These are phyloP conservation scores for Apiospora pterosperma DNA, from an alignment of 2,329 filamentous ascomycete genomes.

Conservation along the genomic window DNA sequence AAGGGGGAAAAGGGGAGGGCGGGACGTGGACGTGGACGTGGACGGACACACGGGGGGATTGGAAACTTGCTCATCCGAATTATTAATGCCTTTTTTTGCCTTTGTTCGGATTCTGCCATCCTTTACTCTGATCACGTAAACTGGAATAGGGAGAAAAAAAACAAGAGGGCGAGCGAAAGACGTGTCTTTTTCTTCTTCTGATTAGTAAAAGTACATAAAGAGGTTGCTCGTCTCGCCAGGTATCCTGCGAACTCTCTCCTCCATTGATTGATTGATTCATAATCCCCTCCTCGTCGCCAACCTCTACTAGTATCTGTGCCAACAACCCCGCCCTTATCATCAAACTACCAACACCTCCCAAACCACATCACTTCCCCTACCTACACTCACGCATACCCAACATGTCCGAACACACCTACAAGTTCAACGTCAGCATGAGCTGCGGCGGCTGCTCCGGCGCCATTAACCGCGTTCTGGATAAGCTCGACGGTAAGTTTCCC, in stretches of 20 bases:
- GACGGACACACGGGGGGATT: neutral
- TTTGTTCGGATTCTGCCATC: neutral
- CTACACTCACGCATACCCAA: slow-evolving; percentile 19
- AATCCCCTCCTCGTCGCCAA: neutral
- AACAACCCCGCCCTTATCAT: neutral
- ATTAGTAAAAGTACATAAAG: neutral
- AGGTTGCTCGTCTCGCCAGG: neutral
- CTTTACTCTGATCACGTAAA: neutral
- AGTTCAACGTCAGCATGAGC: slow-evolving; percentile 91
- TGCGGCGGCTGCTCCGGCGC: slow-evolving; percentile 96
- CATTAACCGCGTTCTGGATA: slow-evolving; percentile 86
- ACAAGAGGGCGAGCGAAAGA: neutral
- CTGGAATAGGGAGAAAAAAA: too few species aligned
- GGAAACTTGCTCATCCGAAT: neutral
- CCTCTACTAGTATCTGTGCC: neutral
- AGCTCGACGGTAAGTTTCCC: slow-evolving; percentile 73
- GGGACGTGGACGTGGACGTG: too few species aligned
- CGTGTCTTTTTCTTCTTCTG: neutral
- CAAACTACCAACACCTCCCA: neutral
- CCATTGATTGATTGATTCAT: neutral
- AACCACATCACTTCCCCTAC: neutral
- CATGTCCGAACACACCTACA: slow-evolving; percentile 86
- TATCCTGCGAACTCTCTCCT: neutral
- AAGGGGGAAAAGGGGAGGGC: neutral
- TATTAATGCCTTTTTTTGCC: neutral